A percentile compares a stretch with the other conserved stretches of the same genome.
Evolutionary conservation across 1,284 basidiomycete genomes (phyloP).

Genomic region (Trichosporon ovoides): DNA sequence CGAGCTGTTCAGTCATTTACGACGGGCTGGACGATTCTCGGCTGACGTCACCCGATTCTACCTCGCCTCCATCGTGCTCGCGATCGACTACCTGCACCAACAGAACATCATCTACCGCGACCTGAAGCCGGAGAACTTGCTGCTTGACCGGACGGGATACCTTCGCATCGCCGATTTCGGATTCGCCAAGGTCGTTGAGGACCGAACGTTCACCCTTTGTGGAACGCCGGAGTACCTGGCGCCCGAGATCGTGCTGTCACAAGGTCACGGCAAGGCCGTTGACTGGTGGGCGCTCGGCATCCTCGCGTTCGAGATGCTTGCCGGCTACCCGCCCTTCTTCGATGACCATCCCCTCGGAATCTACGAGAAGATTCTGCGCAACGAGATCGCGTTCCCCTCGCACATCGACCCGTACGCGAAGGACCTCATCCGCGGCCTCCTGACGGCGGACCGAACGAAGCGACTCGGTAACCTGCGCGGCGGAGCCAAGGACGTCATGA

Average conservation of each 20-base stretch:
- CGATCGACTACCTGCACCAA: conserved; percentile 51
- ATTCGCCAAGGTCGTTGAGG: conserved; percentile 52
- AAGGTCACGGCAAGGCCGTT: conserved; percentile 53
- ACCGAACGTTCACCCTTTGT: conserved; percentile 51
- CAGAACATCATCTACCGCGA: conserved; percentile 53
- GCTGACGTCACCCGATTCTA: conserved; percentile 55
- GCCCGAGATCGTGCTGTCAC: conserved; percentile 51
- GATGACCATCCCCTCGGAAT: conserved; percentile 50
- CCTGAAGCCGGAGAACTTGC: conserved; percentile 54
- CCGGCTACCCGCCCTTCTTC: conserved; percentile 51
- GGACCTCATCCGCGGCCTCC: conserved; percentile 50
- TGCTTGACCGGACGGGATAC: conserved; percentile 50
- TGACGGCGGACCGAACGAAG: conserved; percentile 50
- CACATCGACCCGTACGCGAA: conserved; percentile 51
- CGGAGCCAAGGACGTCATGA: conserved; percentile 52
- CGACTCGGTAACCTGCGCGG: conserved; percentile 52
- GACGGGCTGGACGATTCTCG: conserved; percentile 51
- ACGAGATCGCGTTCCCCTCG: conserved; percentile 50
- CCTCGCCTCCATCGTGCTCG: conserved; percentile 53
- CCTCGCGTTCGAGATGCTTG: conserved; percentile 53
- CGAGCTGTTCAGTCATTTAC: conserved; percentile 53
- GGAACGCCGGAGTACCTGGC: conserved; percentile 53
- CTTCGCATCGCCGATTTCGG: conserved; percentile 54
- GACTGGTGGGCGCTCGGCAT: conserved; percentile 55
- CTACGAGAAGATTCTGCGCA: conserved; percentile 51